Conservation (phyloP, 2,329 filamentous ascomycete species). For the Fonsecaea monophora region DNA sequence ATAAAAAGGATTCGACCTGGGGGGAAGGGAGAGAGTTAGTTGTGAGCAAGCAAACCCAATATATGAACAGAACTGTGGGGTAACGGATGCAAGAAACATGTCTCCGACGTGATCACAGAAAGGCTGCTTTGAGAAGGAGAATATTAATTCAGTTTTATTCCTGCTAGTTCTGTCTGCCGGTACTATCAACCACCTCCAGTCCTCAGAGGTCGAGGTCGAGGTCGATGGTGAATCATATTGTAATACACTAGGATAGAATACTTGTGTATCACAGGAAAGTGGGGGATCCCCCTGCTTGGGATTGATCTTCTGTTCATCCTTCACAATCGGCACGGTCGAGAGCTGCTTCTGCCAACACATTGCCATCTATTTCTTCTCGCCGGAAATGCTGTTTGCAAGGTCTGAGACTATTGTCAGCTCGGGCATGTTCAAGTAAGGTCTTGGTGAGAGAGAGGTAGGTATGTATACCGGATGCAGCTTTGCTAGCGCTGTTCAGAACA, state of each 20-base stretch:
- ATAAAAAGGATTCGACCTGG: neutral
- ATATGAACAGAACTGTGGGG: neutral
- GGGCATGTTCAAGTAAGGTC: neutral
- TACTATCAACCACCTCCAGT: neutral
- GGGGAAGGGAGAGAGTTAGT: neutral
- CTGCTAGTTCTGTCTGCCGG: neutral
- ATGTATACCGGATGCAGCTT: slow-evolving; percentile 32
- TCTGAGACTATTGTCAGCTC: slow-evolving; percentile 31
- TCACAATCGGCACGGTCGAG: neutral
- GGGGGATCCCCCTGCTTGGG: neutral
- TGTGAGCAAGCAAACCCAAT: neutral
- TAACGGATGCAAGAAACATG: neutral
- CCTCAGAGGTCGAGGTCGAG: neutral
- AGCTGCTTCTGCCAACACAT: neutral
- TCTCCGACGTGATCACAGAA: neutral
- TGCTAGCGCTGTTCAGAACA: slow-evolving; percentile 38
- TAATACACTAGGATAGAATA: neutral
- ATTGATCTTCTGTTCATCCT: neutral
- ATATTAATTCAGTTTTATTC: slow-evolving; percentile 3
- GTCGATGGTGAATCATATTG: neutral
- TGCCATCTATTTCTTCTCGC: slow-evolving; percentile 35
- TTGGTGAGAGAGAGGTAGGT: neutral
- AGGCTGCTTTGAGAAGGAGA: neutral
- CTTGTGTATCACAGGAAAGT: neutral
- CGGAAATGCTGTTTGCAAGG: slow-evolving; percentile 36